These are phyloP conservation scores for Clarireedia paspali DNA, from an alignment of 2,329 filamentous ascomycete species.

Conservation along the genomic window DNA sequence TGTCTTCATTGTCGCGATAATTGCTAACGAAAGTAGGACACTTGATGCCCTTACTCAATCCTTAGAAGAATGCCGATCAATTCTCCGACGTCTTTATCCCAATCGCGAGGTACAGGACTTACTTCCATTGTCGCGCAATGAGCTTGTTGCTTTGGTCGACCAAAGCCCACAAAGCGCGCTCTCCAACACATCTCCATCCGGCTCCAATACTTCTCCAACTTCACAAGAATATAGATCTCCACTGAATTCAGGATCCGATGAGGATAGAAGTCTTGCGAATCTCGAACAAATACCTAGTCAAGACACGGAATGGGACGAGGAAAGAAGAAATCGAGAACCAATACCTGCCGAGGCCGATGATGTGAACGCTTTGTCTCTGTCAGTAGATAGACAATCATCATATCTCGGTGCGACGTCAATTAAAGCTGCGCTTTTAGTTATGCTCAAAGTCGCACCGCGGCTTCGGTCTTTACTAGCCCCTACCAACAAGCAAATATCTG, in stretches of 20 bases:
- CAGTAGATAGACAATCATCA: constrained; percentile 51
- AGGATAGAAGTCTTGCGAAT: constrained; percentile 35
- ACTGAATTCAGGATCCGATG: constrained; percentile 41
- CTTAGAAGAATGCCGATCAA: constrained; percentile 56
- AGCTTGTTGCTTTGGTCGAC: constrained; percentile 50
- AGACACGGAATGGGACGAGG: constrained; percentile 62
- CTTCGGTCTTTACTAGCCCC: constrained; percentile 38
- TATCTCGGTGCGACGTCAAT: constrained; percentile 71
- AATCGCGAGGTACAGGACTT: constrained; percentile 44
- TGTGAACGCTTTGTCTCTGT: constrained; percentile 58
- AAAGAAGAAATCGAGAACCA: constrained; percentile 43
- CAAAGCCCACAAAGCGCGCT: constrained; percentile 28
- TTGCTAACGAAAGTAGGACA: constrained; percentile 34
- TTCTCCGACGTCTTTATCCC: constrained; percentile 56
- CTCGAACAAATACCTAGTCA: constrained; percentile 64
- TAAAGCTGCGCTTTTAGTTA: constrained; percentile 66
- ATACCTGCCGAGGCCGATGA: constrained; percentile 61
- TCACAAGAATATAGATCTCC: constrained; percentile 43
- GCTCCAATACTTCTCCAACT: constrained; percentile 43
- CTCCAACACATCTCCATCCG: constrained; percentile 43
- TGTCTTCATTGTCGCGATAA: constrained; percentile 8
- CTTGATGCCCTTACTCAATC: constrained; percentile 57
- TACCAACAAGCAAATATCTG: constrained; percentile 15
- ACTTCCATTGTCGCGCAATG: constrained; percentile 48
- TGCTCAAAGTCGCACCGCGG: constrained; percentile 45